A percentile compares a stretch with the other conserved stretches of the same genome.
Evolutionary conservation across 306 rosid genomes (phyloP).

Genomic region (Dryas octopetala): DNA sequence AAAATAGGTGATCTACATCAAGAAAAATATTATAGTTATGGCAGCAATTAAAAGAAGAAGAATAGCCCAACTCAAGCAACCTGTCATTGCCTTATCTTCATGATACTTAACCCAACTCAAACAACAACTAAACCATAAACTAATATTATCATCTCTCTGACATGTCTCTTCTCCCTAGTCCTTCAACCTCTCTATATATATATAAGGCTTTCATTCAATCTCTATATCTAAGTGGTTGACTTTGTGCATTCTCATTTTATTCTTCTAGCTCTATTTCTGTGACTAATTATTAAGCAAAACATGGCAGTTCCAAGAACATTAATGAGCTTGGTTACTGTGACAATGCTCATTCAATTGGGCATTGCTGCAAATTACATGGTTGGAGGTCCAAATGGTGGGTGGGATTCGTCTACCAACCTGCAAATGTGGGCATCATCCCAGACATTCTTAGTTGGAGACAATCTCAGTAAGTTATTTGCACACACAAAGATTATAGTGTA

Average conservation of each 20-base stretch:
- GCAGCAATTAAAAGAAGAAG: not conserved
- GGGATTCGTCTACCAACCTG: constrained; percentile 58
- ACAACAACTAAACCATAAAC: constrained; percentile 19
- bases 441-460: constrained; percentile 62
- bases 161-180: not conserved
- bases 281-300: constrained; percentile 12
- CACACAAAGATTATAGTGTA: not conserved
- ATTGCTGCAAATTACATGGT: constrained; percentile 54
- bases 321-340: constrained; percentile 31
- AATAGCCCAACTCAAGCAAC: constrained; percentile 14
- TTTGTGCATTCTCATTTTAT: not conserved
- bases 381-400: constrained; percentile 69
- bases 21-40: not conserved
- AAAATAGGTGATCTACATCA: not conserved
- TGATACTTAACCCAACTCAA: constrained; percentile 28
- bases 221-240: not conserved
- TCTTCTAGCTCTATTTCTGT: not conserved
- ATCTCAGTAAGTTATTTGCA: constrained; percentile 50
- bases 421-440: constrained; percentile 64
- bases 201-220: no score
- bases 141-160: not conserved
- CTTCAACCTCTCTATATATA: constrained; percentile 13
- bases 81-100: constrained; percentile 7
- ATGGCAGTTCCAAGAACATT: constrained; percentile 48
- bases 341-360: constrained; percentile 44